phyloP scores from a whole-genome alignment of 1,284 basidiomycete genomes.

The Ceratobasidium sp. region DNA sequence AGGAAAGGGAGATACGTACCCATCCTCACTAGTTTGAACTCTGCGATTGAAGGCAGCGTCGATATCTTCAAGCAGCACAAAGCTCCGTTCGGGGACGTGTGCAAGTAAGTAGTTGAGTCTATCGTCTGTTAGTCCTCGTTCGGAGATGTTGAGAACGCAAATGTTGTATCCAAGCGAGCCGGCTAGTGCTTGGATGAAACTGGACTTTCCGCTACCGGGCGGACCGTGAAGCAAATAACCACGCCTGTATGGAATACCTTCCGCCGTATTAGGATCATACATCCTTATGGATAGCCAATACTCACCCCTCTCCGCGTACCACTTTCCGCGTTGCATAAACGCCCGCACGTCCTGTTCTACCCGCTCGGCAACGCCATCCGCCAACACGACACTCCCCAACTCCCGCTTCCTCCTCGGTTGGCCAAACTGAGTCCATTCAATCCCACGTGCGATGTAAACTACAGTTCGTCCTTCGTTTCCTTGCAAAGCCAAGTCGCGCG shows the following conservation, averaged over 20 bases:
- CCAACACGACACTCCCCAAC: slow-evolving; percentile 90
- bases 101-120: slow-evolving; percentile 94
- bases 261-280: slow-evolving; percentile 32
- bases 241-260: slow-evolving; percentile 95
- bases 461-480: slow-evolving; percentile 94
- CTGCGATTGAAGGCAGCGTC: slow-evolving; percentile 98
- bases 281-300: slow-evolving; percentile 1
- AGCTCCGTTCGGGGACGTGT: slow-evolving; percentile 90
- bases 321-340: slow-evolving; percentile 84
- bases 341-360: slow-evolving; percentile 81
- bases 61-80: slow-evolving; percentile 95
- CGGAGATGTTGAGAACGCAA: slow-evolving; percentile 94
- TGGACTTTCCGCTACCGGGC: slow-evolving; percentile 97
- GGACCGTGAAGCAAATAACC: slow-evolving; percentile 96
- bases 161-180: slow-evolving; percentile 94
- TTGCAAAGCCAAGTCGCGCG: slow-evolving; percentile 83
- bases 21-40: slow-evolving; percentile 86
- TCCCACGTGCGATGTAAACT: slow-evolving; percentile 95
- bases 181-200: slow-evolving; percentile 96
- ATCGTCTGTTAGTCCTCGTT: slow-evolving; percentile 95
- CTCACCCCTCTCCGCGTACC: slow-evolving; percentile 96
- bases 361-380: slow-evolving; percentile 76
- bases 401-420: slow-evolving; percentile 88
- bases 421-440: slow-evolving; percentile 96
- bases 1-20: slow-evolving; percentile 56